phyloP scores from a whole-genome alignment of 345 rosid species.

The Populus nigra region DNA sequence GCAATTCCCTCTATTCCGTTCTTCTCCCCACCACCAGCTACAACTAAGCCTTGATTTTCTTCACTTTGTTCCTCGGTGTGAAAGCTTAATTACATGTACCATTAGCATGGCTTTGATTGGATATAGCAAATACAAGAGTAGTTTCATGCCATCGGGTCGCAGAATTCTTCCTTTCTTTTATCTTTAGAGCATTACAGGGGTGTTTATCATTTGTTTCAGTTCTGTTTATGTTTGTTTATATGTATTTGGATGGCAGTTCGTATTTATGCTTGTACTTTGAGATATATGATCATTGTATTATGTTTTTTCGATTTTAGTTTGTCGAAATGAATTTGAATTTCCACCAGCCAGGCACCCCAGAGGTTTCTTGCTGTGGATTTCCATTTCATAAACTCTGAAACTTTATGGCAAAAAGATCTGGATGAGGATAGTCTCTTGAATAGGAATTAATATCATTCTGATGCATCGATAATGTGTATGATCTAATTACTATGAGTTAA shows the following conservation, averaged over 20 bases:
- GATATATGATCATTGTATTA: neutral
- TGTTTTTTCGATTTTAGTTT: neutral
- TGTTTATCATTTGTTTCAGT: neutral
- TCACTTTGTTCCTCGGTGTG: neutral
- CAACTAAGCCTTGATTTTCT: slow-evolving; percentile 19
- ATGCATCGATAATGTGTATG: neutral
- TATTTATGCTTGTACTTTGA: neutral
- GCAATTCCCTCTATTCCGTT: slow-evolving; percentile 37
- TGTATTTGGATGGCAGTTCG: neutral
- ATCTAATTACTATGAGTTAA: neutral
- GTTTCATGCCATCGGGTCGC: neutral
- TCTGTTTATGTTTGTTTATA: too few relatives aligned
- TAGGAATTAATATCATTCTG: neutral
- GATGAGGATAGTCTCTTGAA: neutral
- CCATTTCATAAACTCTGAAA: neutral
- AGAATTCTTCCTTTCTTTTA: neutral
- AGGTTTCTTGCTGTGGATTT: neutral
- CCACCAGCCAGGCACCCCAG: neutral
- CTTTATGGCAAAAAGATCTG: neutral
- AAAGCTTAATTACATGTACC: neutral
- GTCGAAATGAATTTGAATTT: neutral
- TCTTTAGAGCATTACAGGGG: neutral
- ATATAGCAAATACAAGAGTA: too few relatives aligned
- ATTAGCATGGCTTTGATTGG: neutral
- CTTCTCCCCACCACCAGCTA: slow-evolving; percentile 33